These are phyloP conservation scores for Adansonia digitata DNA, from an alignment of 345 rosid species.

Conservation along the genomic window DNA sequence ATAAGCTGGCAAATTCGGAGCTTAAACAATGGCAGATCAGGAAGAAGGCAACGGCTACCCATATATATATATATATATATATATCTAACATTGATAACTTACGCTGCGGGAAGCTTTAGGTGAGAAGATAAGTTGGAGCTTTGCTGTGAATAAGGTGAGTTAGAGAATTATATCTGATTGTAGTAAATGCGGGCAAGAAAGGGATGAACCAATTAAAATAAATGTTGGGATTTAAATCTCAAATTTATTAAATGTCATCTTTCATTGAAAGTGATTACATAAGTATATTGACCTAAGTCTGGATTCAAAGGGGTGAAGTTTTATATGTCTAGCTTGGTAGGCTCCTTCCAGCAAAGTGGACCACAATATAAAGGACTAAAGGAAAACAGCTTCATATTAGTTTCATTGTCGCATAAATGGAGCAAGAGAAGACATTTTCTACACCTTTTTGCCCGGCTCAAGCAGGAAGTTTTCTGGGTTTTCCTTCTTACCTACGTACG, in stretches of 20 bases:
- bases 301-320: not conserved
- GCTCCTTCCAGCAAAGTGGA: not conserved
- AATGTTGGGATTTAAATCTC: too few species aligned
- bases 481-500: not conserved
- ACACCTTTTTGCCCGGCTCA: not conserved
- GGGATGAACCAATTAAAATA: not conserved
- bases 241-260: too few species aligned
- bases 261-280: too few species aligned
- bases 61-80: too few species aligned
- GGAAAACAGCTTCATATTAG: not conserved
- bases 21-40: not conserved
- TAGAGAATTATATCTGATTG: not conserved
- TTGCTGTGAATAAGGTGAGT: not conserved
- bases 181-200: not conserved
- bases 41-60: not conserved
- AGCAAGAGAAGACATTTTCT: not conserved
- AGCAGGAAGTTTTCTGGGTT: not conserved
- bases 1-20: not conserved
- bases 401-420: not conserved
- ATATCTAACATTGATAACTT: not conserved
- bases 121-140: not conserved
- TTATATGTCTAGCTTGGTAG: not conserved
- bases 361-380: not conserved
- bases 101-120: not conserved
- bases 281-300: too few species aligned